A percentile compares a stretch with the other conserved stretches of the same genome.
phyloP scores from a whole-genome alignment of 176 grass and related monocot genomes.

The Melocanna baccifera region DNA sequence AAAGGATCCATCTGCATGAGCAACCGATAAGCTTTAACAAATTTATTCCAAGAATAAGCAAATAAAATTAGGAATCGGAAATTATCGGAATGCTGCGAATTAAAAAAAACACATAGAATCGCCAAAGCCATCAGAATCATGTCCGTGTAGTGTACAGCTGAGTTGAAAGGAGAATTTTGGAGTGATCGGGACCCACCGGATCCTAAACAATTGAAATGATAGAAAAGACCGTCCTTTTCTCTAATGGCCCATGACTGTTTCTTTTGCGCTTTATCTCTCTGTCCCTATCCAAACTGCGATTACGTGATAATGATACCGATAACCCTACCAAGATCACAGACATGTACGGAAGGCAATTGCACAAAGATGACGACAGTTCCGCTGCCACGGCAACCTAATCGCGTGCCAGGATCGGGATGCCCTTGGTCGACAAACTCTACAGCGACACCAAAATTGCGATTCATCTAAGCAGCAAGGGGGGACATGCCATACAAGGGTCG shows the following conservation, averaged over 20 bases:
- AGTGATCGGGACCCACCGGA: constrained; percentile 18
- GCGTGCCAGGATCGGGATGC: not conserved
- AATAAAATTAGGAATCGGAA: not conserved
- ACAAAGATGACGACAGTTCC: not conserved
- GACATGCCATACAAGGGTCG: not conserved
- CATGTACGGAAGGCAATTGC: not conserved
- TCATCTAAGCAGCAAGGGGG: not conserved
- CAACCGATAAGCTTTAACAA: not conserved
- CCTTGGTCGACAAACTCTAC: not conserved
- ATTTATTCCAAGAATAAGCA: not conserved
- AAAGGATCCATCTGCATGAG: constrained; percentile 41
- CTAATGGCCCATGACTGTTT: not conserved
- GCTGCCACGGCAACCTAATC: not conserved
- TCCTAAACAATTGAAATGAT: constrained; percentile 10
- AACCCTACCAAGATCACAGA: not conserved
- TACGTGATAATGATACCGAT: not conserved
- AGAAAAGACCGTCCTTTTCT: constrained; percentile 27
- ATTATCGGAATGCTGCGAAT: not conserved
- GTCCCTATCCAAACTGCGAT: constrained; percentile 26
- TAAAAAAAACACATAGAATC: not conserved
- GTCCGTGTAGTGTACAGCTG: not conserved
- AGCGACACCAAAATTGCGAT: not conserved
- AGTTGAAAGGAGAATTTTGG: not conserved
- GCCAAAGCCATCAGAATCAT: not conserved
- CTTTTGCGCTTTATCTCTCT: not conserved